Percentiles rank a stretch among this genome's conserved stretches.
phyloP scores from a whole-genome alignment of 139 green algal genomes.

The Volvox reticuliferus region DNA sequence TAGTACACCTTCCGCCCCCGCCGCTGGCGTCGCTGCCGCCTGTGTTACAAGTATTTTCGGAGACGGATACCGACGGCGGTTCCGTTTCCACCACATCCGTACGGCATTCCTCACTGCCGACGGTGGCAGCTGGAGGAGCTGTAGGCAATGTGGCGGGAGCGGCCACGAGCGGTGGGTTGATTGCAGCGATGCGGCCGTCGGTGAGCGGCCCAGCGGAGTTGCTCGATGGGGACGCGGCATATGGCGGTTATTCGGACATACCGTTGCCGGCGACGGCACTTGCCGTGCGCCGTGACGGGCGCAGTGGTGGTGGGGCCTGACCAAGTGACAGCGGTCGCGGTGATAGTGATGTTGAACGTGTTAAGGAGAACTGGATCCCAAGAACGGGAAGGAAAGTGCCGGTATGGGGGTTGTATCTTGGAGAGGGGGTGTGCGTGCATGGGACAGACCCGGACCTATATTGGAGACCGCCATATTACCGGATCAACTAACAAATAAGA shows the following conservation, averaged over 20 bases:
- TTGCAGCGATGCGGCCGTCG: not conserved
- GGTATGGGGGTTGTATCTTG: too few species aligned
- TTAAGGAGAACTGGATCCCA: too few species aligned
- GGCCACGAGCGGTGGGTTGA: not conserved
- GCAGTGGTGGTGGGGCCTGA: too few species aligned
- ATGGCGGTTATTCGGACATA: not conserved
- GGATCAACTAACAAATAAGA: too few species aligned
- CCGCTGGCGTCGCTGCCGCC: not conserved
- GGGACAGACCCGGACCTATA: too few species aligned
- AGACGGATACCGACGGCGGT: not conserved
- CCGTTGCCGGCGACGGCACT: not conserved
- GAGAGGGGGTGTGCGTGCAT: too few species aligned
- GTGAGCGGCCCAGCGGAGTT: slow-evolving; percentile 2
- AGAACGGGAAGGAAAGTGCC: too few species aligned
- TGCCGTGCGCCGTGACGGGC: too few species aligned
- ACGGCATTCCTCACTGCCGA: not conserved
- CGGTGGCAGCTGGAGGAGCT: not conserved
- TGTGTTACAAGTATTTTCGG: not conserved
- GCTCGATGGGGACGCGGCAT: not conserved
- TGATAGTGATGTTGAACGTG: too few species aligned
- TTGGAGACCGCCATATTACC: too few species aligned
- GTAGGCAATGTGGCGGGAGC: not conserved
- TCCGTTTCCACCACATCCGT: not conserved
- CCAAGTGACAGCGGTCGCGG: too few species aligned
- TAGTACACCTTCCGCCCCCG: slow-evolving; percentile 35